phyloP scores from a whole-genome alignment of 2,329 filamentous ascomycete genomes.

The Beauveria varroae region DNA sequence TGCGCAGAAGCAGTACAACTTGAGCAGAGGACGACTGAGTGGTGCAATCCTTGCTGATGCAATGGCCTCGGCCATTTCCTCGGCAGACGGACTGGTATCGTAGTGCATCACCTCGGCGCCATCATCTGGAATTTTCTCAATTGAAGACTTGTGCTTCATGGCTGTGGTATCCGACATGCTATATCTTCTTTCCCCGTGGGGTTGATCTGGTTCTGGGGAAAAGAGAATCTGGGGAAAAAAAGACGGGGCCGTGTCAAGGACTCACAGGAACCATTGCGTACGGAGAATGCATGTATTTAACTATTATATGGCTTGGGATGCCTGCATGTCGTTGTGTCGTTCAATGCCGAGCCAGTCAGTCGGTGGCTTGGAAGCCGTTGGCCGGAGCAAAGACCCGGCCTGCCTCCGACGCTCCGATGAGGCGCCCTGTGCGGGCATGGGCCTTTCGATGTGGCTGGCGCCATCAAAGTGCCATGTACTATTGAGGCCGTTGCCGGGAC shows the following conservation, averaged over 20 bases:
- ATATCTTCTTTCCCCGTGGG: neutral
- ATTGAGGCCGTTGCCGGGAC: neutral
- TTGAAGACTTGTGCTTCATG: neutral
- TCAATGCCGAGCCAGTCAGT: neutral
- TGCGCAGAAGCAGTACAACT: constrained; percentile 12
- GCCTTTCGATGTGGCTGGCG: too few relatives aligned
- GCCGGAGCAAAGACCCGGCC: neutral
- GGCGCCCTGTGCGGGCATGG: neutral
- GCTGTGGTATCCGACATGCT: neutral
- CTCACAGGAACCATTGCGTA: too few relatives aligned
- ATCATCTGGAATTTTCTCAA: neutral
- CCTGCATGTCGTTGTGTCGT: too few relatives aligned
- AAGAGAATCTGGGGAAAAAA: neutral
- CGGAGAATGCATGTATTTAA: neutral
- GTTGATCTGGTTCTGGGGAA: neutral
- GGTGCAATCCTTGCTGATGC: constrained; percentile 6
- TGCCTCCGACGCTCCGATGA: neutral
- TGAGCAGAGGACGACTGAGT: constrained; percentile 11
- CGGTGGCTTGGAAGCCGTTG: neutral
- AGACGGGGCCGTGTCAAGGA: neutral
- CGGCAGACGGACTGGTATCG: constrained; percentile 8
- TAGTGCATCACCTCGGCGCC: neutral
- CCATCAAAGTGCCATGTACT: neutral
- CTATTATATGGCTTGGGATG: neutral
- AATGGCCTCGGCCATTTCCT: constrained; percentile 13